Conservation (phyloP, 2,329 filamentous ascomycete species). For the Keithomyces neogunnii region DNA sequence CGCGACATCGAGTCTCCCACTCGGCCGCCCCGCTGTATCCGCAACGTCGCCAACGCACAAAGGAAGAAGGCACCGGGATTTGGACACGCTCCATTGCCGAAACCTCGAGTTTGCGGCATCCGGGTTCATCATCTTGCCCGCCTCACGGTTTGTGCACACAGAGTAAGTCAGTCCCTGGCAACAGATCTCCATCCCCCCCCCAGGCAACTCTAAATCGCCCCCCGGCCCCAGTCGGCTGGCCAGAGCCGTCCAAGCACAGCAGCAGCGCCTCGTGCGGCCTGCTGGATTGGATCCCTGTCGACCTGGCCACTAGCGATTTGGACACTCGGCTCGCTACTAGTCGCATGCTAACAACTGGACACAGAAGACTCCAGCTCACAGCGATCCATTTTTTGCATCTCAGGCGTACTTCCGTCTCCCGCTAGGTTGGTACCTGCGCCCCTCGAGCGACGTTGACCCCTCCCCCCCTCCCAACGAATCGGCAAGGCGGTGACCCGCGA, state of each 20-base stretch:
- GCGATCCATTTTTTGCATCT: not conserved
- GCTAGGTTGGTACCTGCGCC: slow-evolving; percentile 10
- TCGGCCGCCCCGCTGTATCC: not conserved
- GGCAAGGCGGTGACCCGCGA: too few species aligned
- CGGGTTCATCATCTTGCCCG: not conserved
- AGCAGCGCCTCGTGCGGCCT: slow-evolving; percentile 3
- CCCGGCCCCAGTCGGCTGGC: not conserved
- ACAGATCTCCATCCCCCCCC: slow-evolving; percentile 6
- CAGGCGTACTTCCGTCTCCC: slow-evolving; percentile 6
- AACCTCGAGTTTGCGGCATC: not conserved
- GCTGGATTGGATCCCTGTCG: slow-evolving; percentile 13
- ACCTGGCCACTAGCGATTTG: slow-evolving; percentile 13
- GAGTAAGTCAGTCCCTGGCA: slow-evolving; percentile 4
- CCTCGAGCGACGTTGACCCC: not conserved
- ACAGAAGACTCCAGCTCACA: not conserved
- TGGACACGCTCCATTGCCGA: not conserved
- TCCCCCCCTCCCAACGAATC: too few species aligned
- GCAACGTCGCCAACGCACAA: not conserved
- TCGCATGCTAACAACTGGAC: too few species aligned
- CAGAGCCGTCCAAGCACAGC: slow-evolving; percentile 1
- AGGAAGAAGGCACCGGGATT: not conserved
- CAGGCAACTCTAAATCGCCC: slow-evolving; percentile 12
- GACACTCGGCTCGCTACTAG: too few species aligned
- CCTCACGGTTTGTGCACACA: too few species aligned
- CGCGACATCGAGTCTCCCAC: too few species aligned